Evolutionary conservation across 768 basidiomycete genomes (phyloP).

Genomic region (Boletales sp.): DNA sequence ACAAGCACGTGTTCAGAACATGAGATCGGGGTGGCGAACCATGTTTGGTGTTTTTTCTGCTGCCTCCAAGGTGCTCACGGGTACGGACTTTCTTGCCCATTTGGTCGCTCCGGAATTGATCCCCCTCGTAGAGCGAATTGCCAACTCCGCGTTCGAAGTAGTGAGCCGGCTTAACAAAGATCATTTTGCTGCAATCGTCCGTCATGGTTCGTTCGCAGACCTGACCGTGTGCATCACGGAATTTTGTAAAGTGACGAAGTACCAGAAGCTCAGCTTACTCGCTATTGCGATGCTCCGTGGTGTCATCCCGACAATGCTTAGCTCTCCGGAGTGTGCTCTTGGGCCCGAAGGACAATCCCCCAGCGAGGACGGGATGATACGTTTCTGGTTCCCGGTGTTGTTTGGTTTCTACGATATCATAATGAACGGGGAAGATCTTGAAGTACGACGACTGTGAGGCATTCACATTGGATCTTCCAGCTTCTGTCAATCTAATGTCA

Average conservation of each 20-base stretch:
- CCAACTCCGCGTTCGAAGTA: conserved; percentile 92
- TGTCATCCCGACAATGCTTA: conserved; percentile 88
- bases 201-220: conserved; percentile 93
- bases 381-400: conserved; percentile 94
- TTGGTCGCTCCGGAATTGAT: not conserved
- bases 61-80: conserved; percentile 88
- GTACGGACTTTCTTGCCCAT: conserved; percentile 36
- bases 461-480: not conserved
- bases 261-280: conserved; percentile 94
- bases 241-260: conserved; percentile 99
- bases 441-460: conserved; percentile 91
- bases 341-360: conserved; percentile 31
- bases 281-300: conserved; percentile 96
- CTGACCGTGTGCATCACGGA: conserved; percentile 96
- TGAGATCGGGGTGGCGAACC: conserved; percentile 98
- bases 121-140: conserved; percentile 68
- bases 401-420: conserved; percentile 99
- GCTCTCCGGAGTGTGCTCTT: conserved; percentile 65
- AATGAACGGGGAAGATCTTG: conserved; percentile 98
- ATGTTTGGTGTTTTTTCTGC: conserved; percentile 99
- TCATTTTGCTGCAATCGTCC: conserved; percentile 88
- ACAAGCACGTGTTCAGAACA: conserved; percentile 88
- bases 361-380: conserved; percentile 85
- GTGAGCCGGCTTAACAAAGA: conserved; percentile 88
- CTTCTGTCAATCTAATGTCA: conserved; percentile 6